Evolutionary conservation across 2,329 filamentous ascomycete genomes (phyloP), one percentile per base, ranked within the genome.

Genomic region (Aspergillus quadricinctus): DNA sequence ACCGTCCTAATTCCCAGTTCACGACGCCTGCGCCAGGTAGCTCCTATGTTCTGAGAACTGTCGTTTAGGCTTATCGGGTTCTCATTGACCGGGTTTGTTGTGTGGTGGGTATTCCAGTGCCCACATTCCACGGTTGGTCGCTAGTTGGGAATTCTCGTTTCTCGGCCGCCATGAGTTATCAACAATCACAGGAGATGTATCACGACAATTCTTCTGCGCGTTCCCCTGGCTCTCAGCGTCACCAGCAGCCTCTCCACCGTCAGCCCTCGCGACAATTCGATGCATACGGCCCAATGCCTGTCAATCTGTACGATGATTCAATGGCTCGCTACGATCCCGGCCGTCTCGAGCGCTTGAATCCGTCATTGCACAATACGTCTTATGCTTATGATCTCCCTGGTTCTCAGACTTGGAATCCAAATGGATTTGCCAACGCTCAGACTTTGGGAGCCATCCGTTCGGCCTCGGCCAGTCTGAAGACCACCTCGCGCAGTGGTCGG

Each of bases 321-420:
- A 79, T 81, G 67, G 75, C 80, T 50, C 80, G 77, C 66, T 85
- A 79, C 74, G 85, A 81, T 72, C 77, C 79, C 70, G 79, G 68
- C 55, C 74, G 77, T 41, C 70, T 75, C 75, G 88, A 80, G 75
- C 86, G 79, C 72, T 79, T 80, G 64, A 83, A 81, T 65, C 79
- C 82, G 64, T 83, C 79, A 68, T 80, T 80, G 66, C 80, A 80
- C 60, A 79, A 78, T 55, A 84, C 81, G 55, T 78, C 78, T 52
- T 88, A 90, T 61, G 82, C 80, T 56, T 88, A 92, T 64, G 90
- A 92, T 68, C 84, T 86, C 69, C 77, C 79, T 57, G 75, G 77
- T n/a, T 81, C 82, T n/a, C 88, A 91, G 69, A 86, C 88, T 21
- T 96, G 92, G 92, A 90, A 87, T 71, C 87, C 90, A 52, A 84